Evolutionary conservation across 2,329 filamentous ascomycete species (phyloP).

Genomic region (Beauveria varroae): DNA sequence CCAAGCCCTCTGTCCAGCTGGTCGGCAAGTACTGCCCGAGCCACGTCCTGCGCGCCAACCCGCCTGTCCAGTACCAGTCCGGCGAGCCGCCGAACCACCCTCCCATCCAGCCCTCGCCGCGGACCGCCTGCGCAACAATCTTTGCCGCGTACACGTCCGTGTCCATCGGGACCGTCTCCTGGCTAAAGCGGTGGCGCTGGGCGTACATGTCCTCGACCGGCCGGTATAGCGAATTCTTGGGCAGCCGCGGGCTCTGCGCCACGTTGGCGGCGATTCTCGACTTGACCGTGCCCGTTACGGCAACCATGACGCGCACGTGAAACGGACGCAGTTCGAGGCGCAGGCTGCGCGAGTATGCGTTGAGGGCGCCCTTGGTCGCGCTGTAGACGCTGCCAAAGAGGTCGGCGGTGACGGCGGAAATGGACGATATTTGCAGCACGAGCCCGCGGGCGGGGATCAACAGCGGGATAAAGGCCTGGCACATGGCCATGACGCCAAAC

Average conservation of each 20-base stretch:
- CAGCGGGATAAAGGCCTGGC: conserved; percentile 39
- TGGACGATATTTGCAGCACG: conserved; percentile 48
- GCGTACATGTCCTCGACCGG: conserved; percentile 39
- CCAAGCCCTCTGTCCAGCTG: neutral
- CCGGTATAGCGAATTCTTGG: conserved; percentile 38
- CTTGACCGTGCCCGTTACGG: conserved; percentile 45
- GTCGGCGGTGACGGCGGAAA: conserved; percentile 43
- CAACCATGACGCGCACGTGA: conserved; percentile 49
- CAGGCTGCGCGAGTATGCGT: conserved; percentile 44
- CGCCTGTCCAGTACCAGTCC: conserved; percentile 16
- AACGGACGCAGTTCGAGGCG: conserved; percentile 47
- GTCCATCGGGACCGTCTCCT: conserved; percentile 37
- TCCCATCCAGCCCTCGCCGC: conserved; percentile 25
- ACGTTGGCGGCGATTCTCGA: conserved; percentile 40
- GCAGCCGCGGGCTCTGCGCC: conserved; percentile 30
- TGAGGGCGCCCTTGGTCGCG: conserved; percentile 48
- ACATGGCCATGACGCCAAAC: conserved; percentile 50
- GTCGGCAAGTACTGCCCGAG: conserved; percentile 5
- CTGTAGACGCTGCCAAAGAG: conserved; percentile 47
- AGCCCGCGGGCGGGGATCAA: conserved; percentile 44
- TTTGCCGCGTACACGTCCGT: conserved; percentile 36
- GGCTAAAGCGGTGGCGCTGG: conserved; percentile 38
- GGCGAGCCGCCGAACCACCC: conserved; percentile 16
- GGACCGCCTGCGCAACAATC: conserved; percentile 36
- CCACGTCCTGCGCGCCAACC: conserved; percentile 4